phyloP scores from a whole-genome alignment of 139 green algal species.

The Micromonas pusilla region DNA sequence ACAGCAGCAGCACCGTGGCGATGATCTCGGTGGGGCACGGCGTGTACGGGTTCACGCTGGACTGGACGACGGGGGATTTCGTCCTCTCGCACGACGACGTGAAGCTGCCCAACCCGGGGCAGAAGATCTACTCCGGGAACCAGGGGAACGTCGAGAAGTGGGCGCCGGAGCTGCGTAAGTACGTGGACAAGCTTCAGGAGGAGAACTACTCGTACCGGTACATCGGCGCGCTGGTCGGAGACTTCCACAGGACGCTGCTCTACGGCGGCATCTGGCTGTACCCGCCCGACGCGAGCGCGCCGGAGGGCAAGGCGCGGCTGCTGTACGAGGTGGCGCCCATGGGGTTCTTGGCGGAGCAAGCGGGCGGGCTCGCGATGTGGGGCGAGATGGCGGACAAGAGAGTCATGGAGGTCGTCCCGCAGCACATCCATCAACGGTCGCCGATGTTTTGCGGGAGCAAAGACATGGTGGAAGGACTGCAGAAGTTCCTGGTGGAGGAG shows the following conservation, averaged over 20 bases:
- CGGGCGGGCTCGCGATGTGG: slow-evolving; percentile 43
- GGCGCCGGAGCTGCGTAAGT: slow-evolving; percentile 47
- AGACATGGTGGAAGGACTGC: slow-evolving; percentile 34
- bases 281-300: slow-evolving; percentile 53
- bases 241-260: slow-evolving; percentile 65
- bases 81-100: slow-evolving; percentile 48
- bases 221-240: slow-evolving; percentile 61
- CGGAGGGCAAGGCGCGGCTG: slow-evolving; percentile 57
- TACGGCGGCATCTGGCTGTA: slow-evolving; percentile 68
- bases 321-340: slow-evolving; percentile 62
- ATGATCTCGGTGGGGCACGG: slow-evolving; percentile 86
- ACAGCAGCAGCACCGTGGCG: slow-evolving; percentile 78
- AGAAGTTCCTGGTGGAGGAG: slow-evolving; percentile 15
- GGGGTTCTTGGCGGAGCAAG: slow-evolving; percentile 51
- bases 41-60: slow-evolving; percentile 73
- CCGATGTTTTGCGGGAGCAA: slow-evolving; percentile 54
- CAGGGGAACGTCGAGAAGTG: slow-evolving; percentile 95
- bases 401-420: slow-evolving; percentile 48
- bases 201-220: slow-evolving; percentile 56
- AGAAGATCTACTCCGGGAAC: slow-evolving; percentile 95
- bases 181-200: slow-evolving; percentile 30
- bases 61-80: slow-evolving; percentile 49
- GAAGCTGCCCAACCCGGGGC: slow-evolving; percentile 56
- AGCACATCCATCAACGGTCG: slow-evolving; percentile 44
- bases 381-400: slow-evolving; percentile 21